Percentiles rank a stretch among this genome's conserved stretches.
Conservation (phyloP, 139 green algal species). For the Pseudopediastrum boryanum region DNA sequence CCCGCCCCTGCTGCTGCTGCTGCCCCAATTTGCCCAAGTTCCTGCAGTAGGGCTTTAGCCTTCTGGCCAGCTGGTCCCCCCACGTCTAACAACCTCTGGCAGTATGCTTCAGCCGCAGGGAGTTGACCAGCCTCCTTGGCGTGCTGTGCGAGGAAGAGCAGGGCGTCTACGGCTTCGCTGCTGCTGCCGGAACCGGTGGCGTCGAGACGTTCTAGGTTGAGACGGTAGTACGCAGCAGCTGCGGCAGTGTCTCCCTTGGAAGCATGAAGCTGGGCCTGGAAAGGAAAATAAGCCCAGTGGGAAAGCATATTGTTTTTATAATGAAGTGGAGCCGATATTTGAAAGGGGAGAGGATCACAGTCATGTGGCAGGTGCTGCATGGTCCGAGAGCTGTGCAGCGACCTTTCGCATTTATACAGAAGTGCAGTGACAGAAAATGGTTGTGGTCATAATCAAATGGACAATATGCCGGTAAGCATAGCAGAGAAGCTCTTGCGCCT, state of each 20-base stretch:
- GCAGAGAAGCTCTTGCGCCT: background rate
- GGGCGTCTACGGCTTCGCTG: constrained; percentile 79
- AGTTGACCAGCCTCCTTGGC: constrained; percentile 68
- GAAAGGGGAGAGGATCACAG: no score
- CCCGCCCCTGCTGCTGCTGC: constrained; percentile 13
- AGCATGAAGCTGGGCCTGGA: constrained; percentile 80
- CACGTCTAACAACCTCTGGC: constrained; percentile 84
- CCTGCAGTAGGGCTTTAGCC: constrained; percentile 82
- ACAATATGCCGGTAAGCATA: background rate
- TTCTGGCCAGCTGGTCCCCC: constrained; percentile 78
- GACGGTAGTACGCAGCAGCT: constrained; percentile 78
- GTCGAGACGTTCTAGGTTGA: constrained; percentile 81
- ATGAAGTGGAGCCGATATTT: background rate
- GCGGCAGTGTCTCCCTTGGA: constrained; percentile 51
- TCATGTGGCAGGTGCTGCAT: background rate
- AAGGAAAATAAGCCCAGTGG: background rate
- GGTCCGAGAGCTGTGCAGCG: background rate
- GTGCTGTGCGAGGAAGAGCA: constrained; percentile 83
- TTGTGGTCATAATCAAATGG: background rate
- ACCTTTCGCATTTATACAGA: background rate
- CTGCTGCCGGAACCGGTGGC: constrained; percentile 39
- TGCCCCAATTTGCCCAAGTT: constrained; percentile 65
- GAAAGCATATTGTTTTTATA: background rate
- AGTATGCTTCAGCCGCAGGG: constrained; percentile 68
- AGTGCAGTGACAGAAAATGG: background rate